Conservation (phyloP, 208 protist genomes). For the Cochliopodium minus region DNA sequence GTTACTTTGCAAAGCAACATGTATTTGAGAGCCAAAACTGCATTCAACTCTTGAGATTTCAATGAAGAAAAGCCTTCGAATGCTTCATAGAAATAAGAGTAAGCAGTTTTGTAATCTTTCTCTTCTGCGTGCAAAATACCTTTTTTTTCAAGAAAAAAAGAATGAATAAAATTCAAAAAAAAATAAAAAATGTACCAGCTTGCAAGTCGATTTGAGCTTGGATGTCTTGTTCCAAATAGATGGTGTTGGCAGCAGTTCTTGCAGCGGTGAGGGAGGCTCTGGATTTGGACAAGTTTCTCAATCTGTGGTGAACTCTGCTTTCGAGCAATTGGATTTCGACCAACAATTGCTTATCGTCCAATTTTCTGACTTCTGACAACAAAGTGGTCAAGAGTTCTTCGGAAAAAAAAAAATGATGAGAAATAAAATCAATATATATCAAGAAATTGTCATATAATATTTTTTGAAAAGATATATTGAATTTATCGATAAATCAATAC, state of each 20-base stretch:
- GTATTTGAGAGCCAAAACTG: conserved; percentile 76
- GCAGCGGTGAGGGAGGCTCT: conserved; percentile 81
- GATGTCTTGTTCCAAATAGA: conserved; percentile 90
- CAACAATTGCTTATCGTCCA: conserved; percentile 91
- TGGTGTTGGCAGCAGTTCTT: conserved; percentile 85
- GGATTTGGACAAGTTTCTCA: conserved; percentile 71
- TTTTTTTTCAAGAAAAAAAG: too few species aligned
- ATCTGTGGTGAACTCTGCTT: conserved; percentile 70
- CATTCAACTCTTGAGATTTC: conserved; percentile 44
- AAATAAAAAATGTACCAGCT: too few species aligned
- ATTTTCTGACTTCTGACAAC: conserved; percentile 73
- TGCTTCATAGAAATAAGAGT: conserved; percentile 95
- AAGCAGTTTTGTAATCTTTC: conserved; percentile 89
- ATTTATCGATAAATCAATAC: too few species aligned
- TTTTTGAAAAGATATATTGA: too few species aligned
- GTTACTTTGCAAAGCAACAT: conserved; percentile 81
- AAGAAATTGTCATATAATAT: too few species aligned
- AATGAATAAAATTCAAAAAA: too few species aligned
- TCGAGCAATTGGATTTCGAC: conserved; percentile 94
- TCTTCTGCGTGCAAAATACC: conserved; percentile 87
- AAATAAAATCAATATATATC: too few species aligned
- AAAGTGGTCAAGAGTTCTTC: conserved; percentile 57
- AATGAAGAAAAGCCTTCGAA: conserved; percentile 85
- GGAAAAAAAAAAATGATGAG: too few species aligned
- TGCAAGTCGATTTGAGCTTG: conserved; percentile 92